Evolutionary conservation across 441 rosid genomes (phyloP).

Genomic region (Breynia disticha): DNA sequence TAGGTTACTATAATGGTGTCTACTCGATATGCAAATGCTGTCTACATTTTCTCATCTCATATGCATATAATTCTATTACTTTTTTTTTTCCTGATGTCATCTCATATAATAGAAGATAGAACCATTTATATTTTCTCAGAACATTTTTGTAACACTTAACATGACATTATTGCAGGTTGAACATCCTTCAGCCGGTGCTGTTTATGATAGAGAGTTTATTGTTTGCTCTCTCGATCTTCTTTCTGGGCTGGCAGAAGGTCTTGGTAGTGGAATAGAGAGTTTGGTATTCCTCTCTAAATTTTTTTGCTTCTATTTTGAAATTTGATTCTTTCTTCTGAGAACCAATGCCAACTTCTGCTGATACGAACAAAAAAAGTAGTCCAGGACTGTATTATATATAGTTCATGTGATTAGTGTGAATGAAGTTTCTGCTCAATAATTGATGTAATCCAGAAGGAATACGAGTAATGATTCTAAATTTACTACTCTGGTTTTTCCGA

Average conservation of each 20-base stretch:
- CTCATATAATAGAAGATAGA: too few relatives aligned
- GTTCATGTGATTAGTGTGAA: not conserved
- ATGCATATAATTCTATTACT: too few relatives aligned
- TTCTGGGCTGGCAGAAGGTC: constrained; percentile 95
- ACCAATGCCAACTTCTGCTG: not conserved
- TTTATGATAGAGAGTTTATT: constrained; percentile 79
- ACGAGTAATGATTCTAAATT: too few relatives aligned
- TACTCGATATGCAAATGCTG: too few relatives aligned
- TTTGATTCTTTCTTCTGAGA: constrained; percentile 6
- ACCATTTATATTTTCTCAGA: too few relatives aligned
- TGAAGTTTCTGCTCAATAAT: too few relatives aligned
- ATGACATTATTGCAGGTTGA: constrained; percentile 47
- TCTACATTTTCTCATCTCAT: too few relatives aligned
- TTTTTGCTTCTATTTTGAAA: constrained; percentile 1
- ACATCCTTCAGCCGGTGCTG: constrained; percentile 68
- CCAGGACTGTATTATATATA: not conserved
- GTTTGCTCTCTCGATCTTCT: constrained; percentile 95
- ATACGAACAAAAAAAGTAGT: not conserved
- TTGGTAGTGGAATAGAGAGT: constrained; percentile 84
- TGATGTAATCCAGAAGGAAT: too few relatives aligned
- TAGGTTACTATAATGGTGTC: too few relatives aligned
- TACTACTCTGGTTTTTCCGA: too few relatives aligned
- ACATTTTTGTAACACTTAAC: not conserved
- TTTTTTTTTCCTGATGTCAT: too few relatives aligned
- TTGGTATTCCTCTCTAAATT: constrained; percentile 45